Percentiles rank a stretch among this genome's conserved stretches.
Evolutionary conservation across 164 flowering plant species (phyloP).

Genomic region (Sedum album): DNA sequence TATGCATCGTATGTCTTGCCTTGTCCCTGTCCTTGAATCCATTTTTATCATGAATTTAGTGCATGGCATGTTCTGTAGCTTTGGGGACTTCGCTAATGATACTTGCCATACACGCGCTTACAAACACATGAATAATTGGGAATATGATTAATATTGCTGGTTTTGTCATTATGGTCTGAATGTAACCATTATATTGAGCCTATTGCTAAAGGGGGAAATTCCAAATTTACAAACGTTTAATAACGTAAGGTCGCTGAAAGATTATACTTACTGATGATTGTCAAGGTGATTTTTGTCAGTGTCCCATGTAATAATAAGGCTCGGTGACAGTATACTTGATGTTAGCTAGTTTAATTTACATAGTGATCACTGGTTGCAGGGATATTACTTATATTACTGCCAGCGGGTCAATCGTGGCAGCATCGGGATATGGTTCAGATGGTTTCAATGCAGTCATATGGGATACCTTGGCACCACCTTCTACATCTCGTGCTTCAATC

Average conservation of each 20-base stretch:
- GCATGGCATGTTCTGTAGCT: too few species aligned
- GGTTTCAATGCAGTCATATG: constrained; percentile 81
- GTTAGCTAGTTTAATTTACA: background rate
- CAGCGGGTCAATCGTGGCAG: constrained; percentile 92
- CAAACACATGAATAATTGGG: background rate
- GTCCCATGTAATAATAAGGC: background rate
- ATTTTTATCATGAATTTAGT: background rate
- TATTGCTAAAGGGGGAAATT: background rate
- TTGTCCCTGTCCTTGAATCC: background rate
- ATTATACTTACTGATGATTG: background rate
- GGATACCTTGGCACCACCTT: constrained; percentile 93
- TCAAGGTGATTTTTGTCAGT: background rate
- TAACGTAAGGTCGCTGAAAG: background rate
- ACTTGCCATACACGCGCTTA: background rate
- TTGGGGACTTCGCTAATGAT: background rate
- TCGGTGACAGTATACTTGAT: background rate
- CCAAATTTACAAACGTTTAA: background rate
- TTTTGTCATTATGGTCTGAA: too few species aligned
- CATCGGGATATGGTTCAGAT: constrained; percentile 69
- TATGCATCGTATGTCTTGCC: constrained; percentile 68
- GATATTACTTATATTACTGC: constrained; percentile 74
- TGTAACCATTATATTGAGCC: background rate
- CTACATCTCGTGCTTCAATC: constrained; percentile 82
- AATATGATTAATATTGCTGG: background rate
- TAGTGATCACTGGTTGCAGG: constrained; percentile 34